Evolutionary conservation across 2,329 filamentous ascomycete species (phyloP).

Genomic region (Phialemonium atrogriseum): DNA sequence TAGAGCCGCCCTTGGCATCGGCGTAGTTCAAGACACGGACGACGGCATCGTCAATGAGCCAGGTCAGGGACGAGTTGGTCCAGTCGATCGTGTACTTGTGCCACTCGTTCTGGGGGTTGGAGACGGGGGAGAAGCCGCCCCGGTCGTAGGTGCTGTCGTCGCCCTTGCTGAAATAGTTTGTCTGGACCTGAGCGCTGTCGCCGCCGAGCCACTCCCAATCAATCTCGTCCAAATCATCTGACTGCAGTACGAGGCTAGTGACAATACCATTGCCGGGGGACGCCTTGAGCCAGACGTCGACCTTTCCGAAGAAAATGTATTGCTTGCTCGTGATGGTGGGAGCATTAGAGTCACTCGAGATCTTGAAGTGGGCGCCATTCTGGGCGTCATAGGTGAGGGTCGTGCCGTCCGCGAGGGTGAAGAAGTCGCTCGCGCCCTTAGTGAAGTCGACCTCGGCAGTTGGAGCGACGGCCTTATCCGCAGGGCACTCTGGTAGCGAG

Average conservation of each 20-base stretch:
- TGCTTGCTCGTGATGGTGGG: constrained; percentile 69
- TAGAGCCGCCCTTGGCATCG: constrained; percentile 39
- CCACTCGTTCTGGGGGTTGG: constrained; percentile 40
- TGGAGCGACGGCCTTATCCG: constrained; percentile 68
- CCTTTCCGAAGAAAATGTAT: constrained; percentile 95
- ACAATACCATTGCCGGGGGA: constrained; percentile 79
- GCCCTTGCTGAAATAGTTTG: constrained; percentile 78
- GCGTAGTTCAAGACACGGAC: constrained; percentile 39
- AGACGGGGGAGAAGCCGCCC: constrained; percentile 52
- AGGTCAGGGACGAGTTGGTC: constrained; percentile 49
- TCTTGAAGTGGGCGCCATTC: constrained; percentile 53
- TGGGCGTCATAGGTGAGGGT: constrained; percentile 33
- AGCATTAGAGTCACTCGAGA: constrained; percentile 56
- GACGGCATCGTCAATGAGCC: constrained; percentile 45
- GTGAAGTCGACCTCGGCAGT: constrained; percentile 63
- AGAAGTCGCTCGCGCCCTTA: constrained; percentile 54
- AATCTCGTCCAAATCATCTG: constrained; percentile 86
- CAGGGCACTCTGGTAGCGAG: constrained; percentile 48
- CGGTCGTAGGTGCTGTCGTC: constrained; percentile 64
- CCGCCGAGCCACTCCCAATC: constrained; percentile 94
- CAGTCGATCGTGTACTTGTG: constrained; percentile 65
- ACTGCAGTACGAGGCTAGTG: constrained; percentile 83
- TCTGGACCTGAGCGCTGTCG: constrained; percentile 66
- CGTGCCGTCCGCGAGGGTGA: constrained; percentile 39
- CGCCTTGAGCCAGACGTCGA: constrained; percentile 71